phyloP scores from a whole-genome alignment of 192 early-diverging fungal species.

The Coemansia sp. region DNA sequence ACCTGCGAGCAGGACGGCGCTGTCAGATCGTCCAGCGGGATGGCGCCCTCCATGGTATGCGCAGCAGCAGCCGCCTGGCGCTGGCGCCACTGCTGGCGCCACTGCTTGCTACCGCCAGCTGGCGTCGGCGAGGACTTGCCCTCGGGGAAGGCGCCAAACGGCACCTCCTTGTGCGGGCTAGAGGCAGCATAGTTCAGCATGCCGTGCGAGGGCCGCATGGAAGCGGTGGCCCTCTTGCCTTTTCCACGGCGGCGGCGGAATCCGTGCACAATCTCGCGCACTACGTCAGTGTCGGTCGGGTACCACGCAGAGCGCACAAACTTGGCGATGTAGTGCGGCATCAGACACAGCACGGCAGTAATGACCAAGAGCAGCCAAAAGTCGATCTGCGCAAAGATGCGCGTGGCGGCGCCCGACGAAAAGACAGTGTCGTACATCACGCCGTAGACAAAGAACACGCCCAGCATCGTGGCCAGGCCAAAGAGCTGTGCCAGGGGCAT shows the following conservation, averaged over 20 bases:
- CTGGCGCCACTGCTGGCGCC: constrained; percentile 42
- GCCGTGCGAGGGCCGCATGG: background rate
- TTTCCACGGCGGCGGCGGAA: constrained; percentile 27
- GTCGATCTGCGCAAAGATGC: constrained; percentile 64
- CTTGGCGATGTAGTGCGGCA: constrained; percentile 74
- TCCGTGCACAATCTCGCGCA: constrained; percentile 73
- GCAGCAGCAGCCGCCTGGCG: constrained; percentile 7
- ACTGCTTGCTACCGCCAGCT: constrained; percentile 10
- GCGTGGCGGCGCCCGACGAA: constrained; percentile 59
- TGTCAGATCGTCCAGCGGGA: constrained; percentile 1
- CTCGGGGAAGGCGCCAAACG: constrained; percentile 51
- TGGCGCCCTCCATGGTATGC: constrained; percentile 9
- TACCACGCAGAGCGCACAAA: constrained; percentile 69
- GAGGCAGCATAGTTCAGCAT: constrained; percentile 14
- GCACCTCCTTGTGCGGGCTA: constrained; percentile 46
- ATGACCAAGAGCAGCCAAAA: constrained; percentile 76
- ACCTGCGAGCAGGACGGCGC: background rate
- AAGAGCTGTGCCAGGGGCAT: constrained; percentile 53
- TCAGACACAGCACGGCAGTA: constrained; percentile 63
- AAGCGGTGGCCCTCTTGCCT: background rate
- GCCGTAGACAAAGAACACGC: constrained; percentile 63
- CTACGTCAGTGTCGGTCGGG: constrained; percentile 83
- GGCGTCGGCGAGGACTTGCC: constrained; percentile 11
- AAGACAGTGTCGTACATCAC: constrained; percentile 63
- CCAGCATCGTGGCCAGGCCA: constrained; percentile 55